These are phyloP conservation scores for Colletotrichum brevisporum DNA, from an alignment of 2,329 filamentous ascomycete species.

Conservation along the genomic window DNA sequence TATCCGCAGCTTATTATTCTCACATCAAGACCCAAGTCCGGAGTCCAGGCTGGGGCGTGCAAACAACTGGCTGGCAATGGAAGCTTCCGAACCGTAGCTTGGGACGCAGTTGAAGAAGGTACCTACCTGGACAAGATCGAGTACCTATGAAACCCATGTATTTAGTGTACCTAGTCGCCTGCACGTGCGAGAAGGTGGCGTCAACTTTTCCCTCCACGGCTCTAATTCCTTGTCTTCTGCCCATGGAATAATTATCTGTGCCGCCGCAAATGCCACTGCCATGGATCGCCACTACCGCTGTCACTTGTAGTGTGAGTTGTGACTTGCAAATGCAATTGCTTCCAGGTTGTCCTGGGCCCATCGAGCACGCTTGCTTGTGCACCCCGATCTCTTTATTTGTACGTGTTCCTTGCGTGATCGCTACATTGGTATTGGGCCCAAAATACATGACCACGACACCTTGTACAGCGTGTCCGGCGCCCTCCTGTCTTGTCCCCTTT, in stretches of 20 bases:
- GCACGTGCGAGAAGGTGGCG: slow-evolving; percentile 12
- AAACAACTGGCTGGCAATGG: not conserved
- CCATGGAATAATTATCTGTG: not conserved
- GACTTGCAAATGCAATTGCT: not conserved
- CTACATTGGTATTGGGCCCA: not conserved
- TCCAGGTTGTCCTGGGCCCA: not conserved
- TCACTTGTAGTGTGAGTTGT: not conserved
- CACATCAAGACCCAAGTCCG: not conserved
- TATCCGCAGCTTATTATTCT: slow-evolving; percentile 2
- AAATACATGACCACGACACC: not conserved
- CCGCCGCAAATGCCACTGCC: slow-evolving; percentile 3
- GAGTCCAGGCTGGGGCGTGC: not conserved
- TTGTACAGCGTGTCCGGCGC: not conserved
- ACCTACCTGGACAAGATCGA: no score
- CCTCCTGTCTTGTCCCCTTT: slow-evolving; percentile 24
- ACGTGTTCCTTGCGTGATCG: slow-evolving; percentile 2
- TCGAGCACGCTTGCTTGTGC: not conserved
- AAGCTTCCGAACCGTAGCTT: slow-evolving; percentile 4
- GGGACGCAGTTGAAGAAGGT: not conserved
- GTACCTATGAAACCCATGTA: no score
- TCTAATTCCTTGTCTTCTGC: not conserved
- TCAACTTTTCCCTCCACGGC: not conserved
- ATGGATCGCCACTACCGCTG: slow-evolving; percentile 1
- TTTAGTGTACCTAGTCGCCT: not conserved
- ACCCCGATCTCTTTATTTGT: not conserved